A percentile compares a stretch with the other conserved stretches of the same genome.
Conservation (phyloP, 2,329 filamentous ascomycete species). For the Mycosphaerella sp. region DNA sequence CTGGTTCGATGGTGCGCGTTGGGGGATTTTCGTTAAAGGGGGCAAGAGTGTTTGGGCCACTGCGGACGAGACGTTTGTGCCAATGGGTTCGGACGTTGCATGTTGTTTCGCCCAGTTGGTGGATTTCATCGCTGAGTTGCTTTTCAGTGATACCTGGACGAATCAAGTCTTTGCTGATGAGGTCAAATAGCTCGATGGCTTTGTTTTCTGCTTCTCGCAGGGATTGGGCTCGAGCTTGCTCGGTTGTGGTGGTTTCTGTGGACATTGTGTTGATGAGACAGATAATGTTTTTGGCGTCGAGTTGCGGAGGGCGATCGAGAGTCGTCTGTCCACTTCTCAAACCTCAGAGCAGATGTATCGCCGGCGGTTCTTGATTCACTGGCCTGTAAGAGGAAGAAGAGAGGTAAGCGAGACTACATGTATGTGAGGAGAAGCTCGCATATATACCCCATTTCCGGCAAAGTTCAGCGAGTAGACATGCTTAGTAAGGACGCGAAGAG, state of each 20-base stretch:
- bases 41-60: constrained; percentile 46
- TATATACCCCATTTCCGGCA: neutral
- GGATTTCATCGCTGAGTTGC: constrained; percentile 44
- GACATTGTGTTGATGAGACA: too few species aligned
- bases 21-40: constrained; percentile 48
- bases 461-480: neutral
- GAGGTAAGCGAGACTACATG: neutral
- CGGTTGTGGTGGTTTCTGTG: constrained; percentile 2
- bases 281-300: neutral
- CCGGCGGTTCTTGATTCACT: neutral
- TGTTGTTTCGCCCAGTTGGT: constrained; percentile 40
- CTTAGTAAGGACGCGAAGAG: too few species aligned
- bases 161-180: constrained; percentile 44
- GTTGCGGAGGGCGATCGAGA: neutral
- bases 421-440: neutral
- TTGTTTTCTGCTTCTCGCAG: constrained; percentile 46
- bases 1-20: constrained; percentile 43
- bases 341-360: neutral
- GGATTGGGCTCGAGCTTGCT: constrained; percentile 5
- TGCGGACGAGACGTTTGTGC: constrained; percentile 49
- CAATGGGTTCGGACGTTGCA: constrained; percentile 46
- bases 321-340: neutral
- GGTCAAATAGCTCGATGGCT: constrained; percentile 43
- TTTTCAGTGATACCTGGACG: constrained; percentile 47
- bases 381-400: neutral